Base-by-base conservation (phyloP, 805 yeast species). In the Teunomyces lycoperdinae region DNA sequence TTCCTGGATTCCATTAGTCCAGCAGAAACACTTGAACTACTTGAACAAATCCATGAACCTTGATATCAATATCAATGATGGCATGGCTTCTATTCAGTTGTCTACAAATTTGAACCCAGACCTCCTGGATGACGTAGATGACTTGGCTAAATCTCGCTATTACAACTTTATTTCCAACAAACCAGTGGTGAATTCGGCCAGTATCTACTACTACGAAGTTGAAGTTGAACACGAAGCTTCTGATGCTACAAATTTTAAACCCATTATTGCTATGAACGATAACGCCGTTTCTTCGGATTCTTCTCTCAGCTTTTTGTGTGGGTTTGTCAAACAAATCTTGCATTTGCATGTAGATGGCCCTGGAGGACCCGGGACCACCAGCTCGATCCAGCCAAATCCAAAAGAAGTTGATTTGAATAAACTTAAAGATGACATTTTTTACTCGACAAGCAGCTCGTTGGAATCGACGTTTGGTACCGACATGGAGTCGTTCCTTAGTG, bases 171-270 rank as follows among this genome's bases (percentile, higher is more conserved):
- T 73, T 20, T 52, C 73, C 10, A 70, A 73, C 47, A 64, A 65
- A 44, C 64, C 68, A 4, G 60, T 73, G 5, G 49, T 53, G 13
- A 57, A 68, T 3, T 55, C 66, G 3, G 58, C 66, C 2, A 77
- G 78, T 1, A 50, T 73, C 1, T 73, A 60, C 52, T 73, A 73
- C 51, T 73, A 71, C 51, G 78, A 73, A 50, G 64, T 70, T 4
- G 67, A 64, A 46, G 58, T 72, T 9, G 60, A 55, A 42, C 78
- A 73, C 52, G 61, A 58, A 11, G 58, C 65, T 27, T 62, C 73
- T 2, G 57, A 52, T n/a, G 58, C 67, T 9, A 63, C 74, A 0
- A 58, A 58, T 32, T 58, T 53, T 51, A 60, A 58, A 27, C 70
- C 75, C 3, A 54, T 73, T 4, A 60, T 71, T 9, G 58, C 63